A percentile compares a stretch with the other conserved stretches of the same genome.
Conservation (phyloP, 2,329 filamentous ascomycete genomes). For the Fusarium floridanum region DNA sequence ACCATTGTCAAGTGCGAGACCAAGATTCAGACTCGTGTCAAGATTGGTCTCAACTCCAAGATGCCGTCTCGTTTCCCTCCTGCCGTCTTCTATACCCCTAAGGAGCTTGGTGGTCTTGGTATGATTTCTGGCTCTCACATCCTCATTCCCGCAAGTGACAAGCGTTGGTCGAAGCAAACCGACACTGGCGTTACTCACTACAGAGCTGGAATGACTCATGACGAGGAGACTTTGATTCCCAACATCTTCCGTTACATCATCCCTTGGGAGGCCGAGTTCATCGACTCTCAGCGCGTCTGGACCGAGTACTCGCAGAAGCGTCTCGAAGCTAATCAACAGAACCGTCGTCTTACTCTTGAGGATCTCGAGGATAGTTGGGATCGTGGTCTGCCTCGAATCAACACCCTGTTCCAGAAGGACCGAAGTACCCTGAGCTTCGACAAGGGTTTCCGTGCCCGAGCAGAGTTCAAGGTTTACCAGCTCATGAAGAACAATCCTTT, state of each 20-base stretch:
- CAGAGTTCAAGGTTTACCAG: constrained; percentile 98
- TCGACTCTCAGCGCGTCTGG: constrained; percentile 98
- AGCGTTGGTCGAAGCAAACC: constrained; percentile 98
- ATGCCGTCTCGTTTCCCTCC: constrained; percentile 99
- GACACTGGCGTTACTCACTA: constrained; percentile 98
- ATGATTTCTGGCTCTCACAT: constrained; percentile 99
- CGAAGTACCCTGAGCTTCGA: constrained; percentile 97
- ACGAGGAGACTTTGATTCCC: constrained; percentile 96
- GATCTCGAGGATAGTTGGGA: constrained; percentile 99
- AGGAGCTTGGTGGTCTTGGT: constrained; percentile 94
- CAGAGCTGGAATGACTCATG: constrained; percentile 96
- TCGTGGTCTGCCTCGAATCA: constrained; percentile 95
- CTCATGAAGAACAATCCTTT: constrained; percentile 99
- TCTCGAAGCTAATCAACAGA: constrained; percentile 96
- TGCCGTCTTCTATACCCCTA: constrained; percentile 98
- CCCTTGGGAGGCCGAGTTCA: constrained; percentile 98
- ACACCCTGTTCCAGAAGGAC: constrained; percentile 98
- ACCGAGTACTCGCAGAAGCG: constrained; percentile 99
- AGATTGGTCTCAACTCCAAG: constrained; percentile 98
- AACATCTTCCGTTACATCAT: constrained; percentile 99
- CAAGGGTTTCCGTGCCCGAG: constrained; percentile 95
- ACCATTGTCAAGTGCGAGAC: constrained; percentile 99
- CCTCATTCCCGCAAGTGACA: constrained; percentile 95
- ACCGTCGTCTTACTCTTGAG: constrained; percentile 91
- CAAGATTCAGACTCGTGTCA: constrained; percentile 98